A percentile compares a stretch with the other conserved stretches of the same genome.
Evolutionary conservation across 2,329 filamentous ascomycete genomes (phyloP).

Genomic region (Colletotrichum karsti): DNA sequence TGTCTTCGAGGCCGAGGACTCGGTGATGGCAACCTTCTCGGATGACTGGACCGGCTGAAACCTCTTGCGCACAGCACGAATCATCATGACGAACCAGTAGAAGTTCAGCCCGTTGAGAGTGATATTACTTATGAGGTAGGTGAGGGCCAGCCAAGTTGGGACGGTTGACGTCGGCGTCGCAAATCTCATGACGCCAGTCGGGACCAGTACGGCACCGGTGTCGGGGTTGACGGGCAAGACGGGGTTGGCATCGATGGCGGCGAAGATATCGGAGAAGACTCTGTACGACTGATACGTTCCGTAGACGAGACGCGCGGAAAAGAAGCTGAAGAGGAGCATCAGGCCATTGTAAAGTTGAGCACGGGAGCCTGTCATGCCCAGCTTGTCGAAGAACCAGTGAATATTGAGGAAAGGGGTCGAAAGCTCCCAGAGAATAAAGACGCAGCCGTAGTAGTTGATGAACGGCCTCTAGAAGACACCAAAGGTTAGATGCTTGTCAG

Average conservation of each 20-base stretch:
- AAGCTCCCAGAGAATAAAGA: constrained; percentile 89
- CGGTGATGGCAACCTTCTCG: neutral
- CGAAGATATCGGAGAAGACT: constrained; percentile 76
- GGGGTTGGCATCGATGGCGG: constrained; percentile 53
- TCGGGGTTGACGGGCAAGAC: constrained; percentile 32
- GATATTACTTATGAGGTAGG: constrained; percentile 76
- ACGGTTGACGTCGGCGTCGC: constrained; percentile 59
- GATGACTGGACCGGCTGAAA: constrained; percentile 53
- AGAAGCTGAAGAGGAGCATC: constrained; percentile 76
- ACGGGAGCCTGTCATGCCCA: constrained; percentile 78
- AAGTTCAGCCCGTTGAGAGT: constrained; percentile 81
- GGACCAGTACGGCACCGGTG: constrained; percentile 34
- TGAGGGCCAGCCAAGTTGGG: constrained; percentile 73
- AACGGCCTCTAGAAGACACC: constrained; percentile 73
- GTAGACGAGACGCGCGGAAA: constrained; percentile 79
- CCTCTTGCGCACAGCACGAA: constrained; percentile 78
- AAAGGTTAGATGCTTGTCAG: constrained; percentile 26
- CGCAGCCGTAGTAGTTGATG: constrained; percentile 81
- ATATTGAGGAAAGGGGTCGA: constrained; percentile 87
- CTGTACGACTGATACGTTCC: constrained; percentile 76
- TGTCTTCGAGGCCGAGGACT: constrained; percentile 39
- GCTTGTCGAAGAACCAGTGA: constrained; percentile 93
- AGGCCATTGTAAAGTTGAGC: constrained; percentile 83
- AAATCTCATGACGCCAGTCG: constrained; percentile 57
- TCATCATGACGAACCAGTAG: constrained; percentile 90